These are phyloP conservation scores for Jaltomata sinuosa DNA, from an alignment of 257 asterid genomes.

Conservation along the genomic window DNA sequence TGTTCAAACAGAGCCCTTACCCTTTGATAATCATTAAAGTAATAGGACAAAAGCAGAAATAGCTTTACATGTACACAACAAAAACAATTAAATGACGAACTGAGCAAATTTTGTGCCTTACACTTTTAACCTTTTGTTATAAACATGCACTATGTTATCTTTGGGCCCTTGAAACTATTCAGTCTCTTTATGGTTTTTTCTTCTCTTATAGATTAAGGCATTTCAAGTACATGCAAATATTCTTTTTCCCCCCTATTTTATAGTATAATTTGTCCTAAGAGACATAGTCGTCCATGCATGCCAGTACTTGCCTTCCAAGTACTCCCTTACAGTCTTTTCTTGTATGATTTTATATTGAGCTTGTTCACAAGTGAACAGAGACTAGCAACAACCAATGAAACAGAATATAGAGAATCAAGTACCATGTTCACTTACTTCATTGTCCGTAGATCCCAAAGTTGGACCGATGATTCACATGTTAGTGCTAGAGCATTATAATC, in stretches of 20 bases:
- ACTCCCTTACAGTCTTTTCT: neutral
- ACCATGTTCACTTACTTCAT: constrained; percentile 59
- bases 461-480: constrained; percentile 83
- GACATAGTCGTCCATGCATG: neutral
- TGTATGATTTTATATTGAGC: neutral
- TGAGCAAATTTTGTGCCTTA: neutral
- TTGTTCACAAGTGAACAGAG: neutral
- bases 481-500: constrained; percentile 58
- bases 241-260: neutral
- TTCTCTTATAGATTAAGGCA: neutral
- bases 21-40: neutral
- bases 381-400: neutral
- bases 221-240: neutral
- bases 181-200: neutral
- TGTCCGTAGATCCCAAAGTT: constrained; percentile 90
- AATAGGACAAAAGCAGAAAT: neutral
- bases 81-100: neutral
- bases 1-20: neutral
- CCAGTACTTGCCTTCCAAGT: neutral
- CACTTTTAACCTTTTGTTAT: neutral
- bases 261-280: neutral
- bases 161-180: neutral
- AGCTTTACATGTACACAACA: neutral
- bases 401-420: neutral
- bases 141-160: neutral